These are phyloP conservation scores for Dissoconium aciculare DNA, from an alignment of 2,329 filamentous ascomycete genomes.

Conservation along the genomic window DNA sequence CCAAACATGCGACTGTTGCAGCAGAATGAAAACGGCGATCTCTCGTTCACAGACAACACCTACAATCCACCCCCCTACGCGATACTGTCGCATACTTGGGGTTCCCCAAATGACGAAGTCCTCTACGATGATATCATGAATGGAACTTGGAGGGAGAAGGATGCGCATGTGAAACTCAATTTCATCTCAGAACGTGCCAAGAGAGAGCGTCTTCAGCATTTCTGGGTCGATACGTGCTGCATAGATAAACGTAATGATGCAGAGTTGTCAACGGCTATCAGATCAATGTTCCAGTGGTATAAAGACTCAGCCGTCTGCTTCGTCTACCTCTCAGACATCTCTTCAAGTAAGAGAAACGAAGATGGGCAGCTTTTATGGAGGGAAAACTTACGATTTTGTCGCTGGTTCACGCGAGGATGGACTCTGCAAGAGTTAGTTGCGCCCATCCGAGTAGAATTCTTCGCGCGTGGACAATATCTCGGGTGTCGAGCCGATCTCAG, in stretches of 20 bases:
- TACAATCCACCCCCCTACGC: conserved; percentile 21
- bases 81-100: conserved; percentile 25
- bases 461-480: conserved; percentile 1
- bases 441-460: conserved; percentile 4
- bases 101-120: conserved; percentile 16
- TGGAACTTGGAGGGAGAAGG: conserved; percentile 1
- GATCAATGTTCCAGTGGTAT: conserved; percentile 10
- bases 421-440: conserved; percentile 7
- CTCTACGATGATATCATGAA: conserved; percentile 15
- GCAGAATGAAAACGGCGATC: not conserved
- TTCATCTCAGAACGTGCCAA: conserved; percentile 12
- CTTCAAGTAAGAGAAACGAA: not conserved
- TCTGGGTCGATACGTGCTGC: conserved; percentile 15
- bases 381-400: too few species aligned
- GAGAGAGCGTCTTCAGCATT: conserved; percentile 9
- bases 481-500: conserved; percentile 4
- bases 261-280: conserved; percentile 7
- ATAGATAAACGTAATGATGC: conserved; percentile 10
- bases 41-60: not conserved
- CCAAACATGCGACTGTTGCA: conserved; percentile 1
- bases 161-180: conserved; percentile 18
- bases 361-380: too few species aligned
- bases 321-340: conserved; percentile 9
- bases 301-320: conserved; percentile 5
- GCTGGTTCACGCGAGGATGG: too few species aligned